Evolutionary conservation across 164 flowering plant genomes (phyloP).

Genomic region (Liquidambar formosana): DNA sequence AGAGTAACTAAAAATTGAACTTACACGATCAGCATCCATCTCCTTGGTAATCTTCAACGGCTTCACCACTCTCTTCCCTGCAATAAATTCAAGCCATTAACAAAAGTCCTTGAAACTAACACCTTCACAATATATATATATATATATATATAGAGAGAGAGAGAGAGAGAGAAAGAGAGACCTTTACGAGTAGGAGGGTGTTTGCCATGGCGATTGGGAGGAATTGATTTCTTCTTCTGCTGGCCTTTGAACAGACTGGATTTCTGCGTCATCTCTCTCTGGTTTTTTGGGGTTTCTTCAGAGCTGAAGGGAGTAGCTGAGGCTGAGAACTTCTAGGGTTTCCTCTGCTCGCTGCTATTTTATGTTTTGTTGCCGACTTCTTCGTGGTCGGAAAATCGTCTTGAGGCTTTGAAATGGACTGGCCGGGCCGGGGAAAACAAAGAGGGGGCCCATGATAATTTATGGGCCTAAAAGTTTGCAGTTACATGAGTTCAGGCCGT

Average conservation of each 20-base stretch:
- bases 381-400: too few relatives aligned
- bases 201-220: constrained; percentile 70
- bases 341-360: too few relatives aligned
- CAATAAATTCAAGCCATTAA: neutral
- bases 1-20: neutral
- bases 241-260: constrained; percentile 63
- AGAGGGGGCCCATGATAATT: too few relatives aligned
- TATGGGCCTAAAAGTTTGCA: too few relatives aligned
- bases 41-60: constrained; percentile 54
- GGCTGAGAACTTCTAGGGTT: too few relatives aligned
- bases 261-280: constrained; percentile 66
- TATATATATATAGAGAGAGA: neutral
- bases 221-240: constrained; percentile 50
- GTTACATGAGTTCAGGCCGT: too few relatives aligned
- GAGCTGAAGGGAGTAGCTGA: too few relatives aligned
- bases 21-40: constrained; percentile 53
- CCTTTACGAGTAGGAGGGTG: constrained; percentile 56
- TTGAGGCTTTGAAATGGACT: too few relatives aligned
- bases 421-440: too few relatives aligned
- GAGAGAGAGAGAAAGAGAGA: constrained; percentile 1
- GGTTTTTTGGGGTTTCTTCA: too few relatives aligned
- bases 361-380: too few relatives aligned
- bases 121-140: neutral
- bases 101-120: constrained; percentile 1
- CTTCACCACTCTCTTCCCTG: constrained; percentile 57